Base-by-base conservation (phyloP, 2,329 filamentous ascomycete species). In the Knufia petricola region DNA sequence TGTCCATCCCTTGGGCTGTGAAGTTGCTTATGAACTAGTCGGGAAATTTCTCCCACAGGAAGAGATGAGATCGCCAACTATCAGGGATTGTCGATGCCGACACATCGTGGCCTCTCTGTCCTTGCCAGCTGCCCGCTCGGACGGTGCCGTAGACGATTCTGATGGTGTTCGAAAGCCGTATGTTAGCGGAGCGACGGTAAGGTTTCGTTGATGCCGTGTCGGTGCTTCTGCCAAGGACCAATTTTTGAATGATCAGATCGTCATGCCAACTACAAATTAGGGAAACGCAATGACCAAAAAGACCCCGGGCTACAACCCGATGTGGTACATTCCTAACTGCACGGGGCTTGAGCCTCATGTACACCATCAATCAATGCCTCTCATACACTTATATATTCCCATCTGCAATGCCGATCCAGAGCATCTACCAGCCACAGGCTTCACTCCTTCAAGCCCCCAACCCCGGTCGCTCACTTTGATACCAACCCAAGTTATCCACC, bases 1-100 rank as follows among this genome's bases (percentile, higher is more conserved):
- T 83, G 56, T 82, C 79, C 61, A 78, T 82, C n/a, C 71, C 73
- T 15, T 81, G 77, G 72, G 78, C 78, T 24, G 78, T 79, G 45
- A 71, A 70, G 52, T 66, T 81, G 60, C 62, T 82, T 58, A 81
- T 81, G 77, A 76, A 64, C 57, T 72, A 48, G 31, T 4, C 15
- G 32, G 13, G 15, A n/a, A 13, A 13, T 17, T 36, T 36, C 32
- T 36, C 32, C 6, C 26, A 36, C 4, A 17, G 9, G 13, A 4
- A 7, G 32, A 8, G 32, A 7, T n/a, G 32, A 36, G n/a, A n/a
- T n/a, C n/a, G n/a, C n/a, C n/a, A n/a, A n/a, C n/a, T n/a, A n/a
- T n/a, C n/a, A n/a, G n/a, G n/a, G n/a, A n/a, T n/a, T n/a, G n/a
- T n/a, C n/a, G n/a, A n/a, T n/a, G n/a, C n/a, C n/a, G n/a, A n/a